Evolutionary conservation across 2,329 filamentous ascomycete genomes (phyloP), one percentile per base, ranked within the genome.

Genomic region (Phaeosphaeriaceae sp.): DNA sequence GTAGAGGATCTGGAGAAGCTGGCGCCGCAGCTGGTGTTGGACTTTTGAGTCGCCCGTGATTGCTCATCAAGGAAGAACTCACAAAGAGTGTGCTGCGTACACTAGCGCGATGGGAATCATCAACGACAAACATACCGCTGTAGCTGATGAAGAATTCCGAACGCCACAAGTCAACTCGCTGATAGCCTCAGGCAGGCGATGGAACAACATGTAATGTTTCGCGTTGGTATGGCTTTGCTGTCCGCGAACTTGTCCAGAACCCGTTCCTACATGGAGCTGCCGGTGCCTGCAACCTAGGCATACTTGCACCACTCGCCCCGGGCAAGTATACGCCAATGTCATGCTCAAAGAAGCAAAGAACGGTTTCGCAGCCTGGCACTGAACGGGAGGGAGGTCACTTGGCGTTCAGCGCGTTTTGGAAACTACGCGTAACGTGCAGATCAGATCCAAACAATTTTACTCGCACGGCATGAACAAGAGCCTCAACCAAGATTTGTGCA

Each of bases 1-100:
- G 89, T 96, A 47, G 92, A 96, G 73, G 93, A 97, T 80, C 74
- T 98, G 59, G 93, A 97, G 80, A 95, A 92, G 78, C 83, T 96
- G 68, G 90, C 91, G 15, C 91, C 91, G 54, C 92, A 96, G 78
- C 80, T 97, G 71, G 78, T 96, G 68, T 83, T 97, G 75, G 94
- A 98, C 77, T 91, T 97, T 62, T 97, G 71, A 80, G 44, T 10
- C 17, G 25, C 41, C 13, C 4, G 21, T 15, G 21, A 13, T 4
- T n/a, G 45, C 1, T 27, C 9, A 2, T 21, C 13, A 5, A 46
- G 42, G 11, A 11, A 25, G 22, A 25, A 6, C 9, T 17, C 10
- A 47, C 45, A 1, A 45, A 45, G 19, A 7, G 21, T 22, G 42
- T 45, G 10, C 21, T 3, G 41, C 13, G 20, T 20, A 13, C n/a